These are phyloP conservation scores for Eustoma russellianum DNA, from an alignment of 257 asterid species.

Conservation along the genomic window DNA sequence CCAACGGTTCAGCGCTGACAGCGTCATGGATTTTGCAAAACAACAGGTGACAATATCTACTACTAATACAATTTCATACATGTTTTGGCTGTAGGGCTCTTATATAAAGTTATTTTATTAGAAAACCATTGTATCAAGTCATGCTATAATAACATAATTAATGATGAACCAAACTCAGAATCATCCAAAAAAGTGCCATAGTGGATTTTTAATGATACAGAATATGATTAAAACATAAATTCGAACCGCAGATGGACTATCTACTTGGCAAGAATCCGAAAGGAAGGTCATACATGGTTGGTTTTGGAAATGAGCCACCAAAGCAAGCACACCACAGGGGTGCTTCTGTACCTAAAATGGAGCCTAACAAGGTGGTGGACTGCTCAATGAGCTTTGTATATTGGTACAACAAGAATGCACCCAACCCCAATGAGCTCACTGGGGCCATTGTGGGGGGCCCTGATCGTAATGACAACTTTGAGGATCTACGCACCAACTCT, in stretches of 20 bases:
- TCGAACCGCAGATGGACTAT: slow-evolving; percentile 50
- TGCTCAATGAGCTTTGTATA: slow-evolving; percentile 56
- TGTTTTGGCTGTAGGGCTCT: neutral
- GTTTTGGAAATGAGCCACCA: slow-evolving; percentile 70
- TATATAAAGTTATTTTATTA: too few relatives aligned
- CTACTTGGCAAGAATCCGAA: slow-evolving; percentile 56
- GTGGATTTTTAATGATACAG: neutral
- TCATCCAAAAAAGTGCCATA: neutral
- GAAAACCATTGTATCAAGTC: too few relatives aligned
- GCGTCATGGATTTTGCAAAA: slow-evolving; percentile 44
- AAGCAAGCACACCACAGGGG: slow-evolving; percentile 81
- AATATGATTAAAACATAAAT: neutral
- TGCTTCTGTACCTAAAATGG: slow-evolving; percentile 59
- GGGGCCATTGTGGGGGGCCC: slow-evolving; percentile 92
- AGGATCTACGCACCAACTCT: slow-evolving; percentile 43
- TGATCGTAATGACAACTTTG: slow-evolving; percentile 43
- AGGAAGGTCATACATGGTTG: slow-evolving; percentile 76
- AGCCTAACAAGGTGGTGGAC: slow-evolving; percentile 15
- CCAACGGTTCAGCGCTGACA: slow-evolving; percentile 20
- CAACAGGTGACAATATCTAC: slow-evolving; percentile 37
- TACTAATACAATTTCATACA: neutral
- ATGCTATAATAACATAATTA: too few relatives aligned
- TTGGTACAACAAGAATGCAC: slow-evolving; percentile 33
- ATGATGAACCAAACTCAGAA: neutral
- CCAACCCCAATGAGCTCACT: slow-evolving; percentile 68